Evolutionary conservation across 371 early-diverging fungal species (phyloP).

Genomic region (Catenaria anguillulae): DNA sequence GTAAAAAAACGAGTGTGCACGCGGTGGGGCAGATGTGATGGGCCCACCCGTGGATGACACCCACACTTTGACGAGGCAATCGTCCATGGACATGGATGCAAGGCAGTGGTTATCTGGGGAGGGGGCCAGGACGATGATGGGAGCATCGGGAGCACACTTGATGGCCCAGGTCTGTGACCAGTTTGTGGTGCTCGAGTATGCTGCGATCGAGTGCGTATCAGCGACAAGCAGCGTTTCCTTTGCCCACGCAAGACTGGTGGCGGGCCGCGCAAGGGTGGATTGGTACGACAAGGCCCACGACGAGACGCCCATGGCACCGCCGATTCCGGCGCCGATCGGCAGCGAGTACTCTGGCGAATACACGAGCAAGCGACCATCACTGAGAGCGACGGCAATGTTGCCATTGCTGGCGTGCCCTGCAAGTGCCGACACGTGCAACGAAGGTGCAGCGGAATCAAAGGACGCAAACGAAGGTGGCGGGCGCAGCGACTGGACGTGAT

Average conservation of each 20-base stretch:
- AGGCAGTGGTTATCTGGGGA: background rate
- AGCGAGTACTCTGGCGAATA: background rate
- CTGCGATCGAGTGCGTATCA: background rate
- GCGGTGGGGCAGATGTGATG: background rate
- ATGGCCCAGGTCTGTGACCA: background rate
- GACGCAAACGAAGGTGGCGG: background rate
- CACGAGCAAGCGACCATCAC: background rate
- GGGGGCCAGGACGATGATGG: background rate
- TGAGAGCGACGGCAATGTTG: background rate
- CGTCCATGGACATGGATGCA: constrained; percentile 22
- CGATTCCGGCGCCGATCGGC: background rate
- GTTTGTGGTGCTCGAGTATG: background rate
- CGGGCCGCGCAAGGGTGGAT: background rate
- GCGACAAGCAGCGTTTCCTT: too few relatives aligned
- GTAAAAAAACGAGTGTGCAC: constrained; percentile 42
- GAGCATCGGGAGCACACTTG: background rate
- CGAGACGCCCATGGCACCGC: background rate
- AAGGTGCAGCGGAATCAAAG: background rate
- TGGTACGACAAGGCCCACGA: background rate
- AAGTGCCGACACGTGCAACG: background rate
- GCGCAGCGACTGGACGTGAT: background rate
- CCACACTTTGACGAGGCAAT: constrained; percentile 60
- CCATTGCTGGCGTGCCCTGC: background rate
- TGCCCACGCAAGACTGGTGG: background rate
- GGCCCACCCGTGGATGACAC: constrained; percentile 15